Evolutionary conservation across 192 early-diverging fungal species (phyloP).

Genomic region (Coemansia sp.): DNA sequence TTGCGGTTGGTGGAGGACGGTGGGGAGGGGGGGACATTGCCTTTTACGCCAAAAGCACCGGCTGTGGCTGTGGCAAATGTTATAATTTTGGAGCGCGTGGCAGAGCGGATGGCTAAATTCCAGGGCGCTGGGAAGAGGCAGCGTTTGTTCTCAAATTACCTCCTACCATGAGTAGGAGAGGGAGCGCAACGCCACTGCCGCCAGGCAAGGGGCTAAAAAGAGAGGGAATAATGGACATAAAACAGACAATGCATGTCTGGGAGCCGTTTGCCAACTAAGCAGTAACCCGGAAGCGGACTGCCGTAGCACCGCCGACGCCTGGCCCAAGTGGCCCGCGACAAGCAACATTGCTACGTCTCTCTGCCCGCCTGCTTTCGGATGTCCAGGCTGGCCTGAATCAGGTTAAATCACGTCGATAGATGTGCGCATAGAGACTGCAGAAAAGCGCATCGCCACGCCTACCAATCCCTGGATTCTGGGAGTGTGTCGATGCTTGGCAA

Average conservation of each 20-base stretch:
- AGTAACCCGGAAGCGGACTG: conserved; percentile 1
- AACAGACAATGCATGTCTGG: background rate
- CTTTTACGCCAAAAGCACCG: background rate
- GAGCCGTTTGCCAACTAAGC: background rate
- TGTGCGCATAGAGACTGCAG: background rate
- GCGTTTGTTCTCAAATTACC: background rate
- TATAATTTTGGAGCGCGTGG: background rate
- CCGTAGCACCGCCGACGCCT: background rate
- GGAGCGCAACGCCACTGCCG: background rate
- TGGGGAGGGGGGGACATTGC: background rate
- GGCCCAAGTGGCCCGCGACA: background rate
- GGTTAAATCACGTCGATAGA: background rate
- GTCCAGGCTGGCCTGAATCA: background rate
- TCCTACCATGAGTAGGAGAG: too few species aligned
- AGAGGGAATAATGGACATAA: background rate
- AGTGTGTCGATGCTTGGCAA: background rate
- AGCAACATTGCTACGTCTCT: background rate
- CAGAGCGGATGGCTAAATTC: background rate
- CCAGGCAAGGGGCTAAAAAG: too few species aligned
- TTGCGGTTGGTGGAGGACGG: background rate
- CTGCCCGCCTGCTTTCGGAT: background rate
- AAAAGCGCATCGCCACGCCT: background rate
- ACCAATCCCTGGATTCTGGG: conserved; percentile 2
- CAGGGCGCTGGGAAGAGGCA: background rate
- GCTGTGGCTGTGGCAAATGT: background rate